Percentiles rank a stretch among this genome's conserved stretches.
Conservation (phyloP, 768 basidiomycete genomes). For the Tricholoma hemisulphureum region DNA sequence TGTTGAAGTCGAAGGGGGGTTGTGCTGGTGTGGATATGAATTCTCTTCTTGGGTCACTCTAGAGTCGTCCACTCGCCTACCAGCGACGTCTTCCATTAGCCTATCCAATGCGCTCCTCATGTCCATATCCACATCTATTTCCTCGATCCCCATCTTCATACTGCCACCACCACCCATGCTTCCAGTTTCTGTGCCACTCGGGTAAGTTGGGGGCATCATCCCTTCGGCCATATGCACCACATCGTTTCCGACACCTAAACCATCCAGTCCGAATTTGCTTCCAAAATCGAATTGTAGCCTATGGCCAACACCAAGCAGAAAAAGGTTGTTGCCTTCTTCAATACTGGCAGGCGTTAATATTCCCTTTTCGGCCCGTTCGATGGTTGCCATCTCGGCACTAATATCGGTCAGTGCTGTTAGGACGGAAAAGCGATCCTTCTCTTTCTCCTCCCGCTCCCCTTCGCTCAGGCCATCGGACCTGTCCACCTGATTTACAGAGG, state of each 20-base stretch:
- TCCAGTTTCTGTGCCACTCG: slow-evolving; percentile 10
- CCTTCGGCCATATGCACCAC: slow-evolving; percentile 6
- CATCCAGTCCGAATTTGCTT: slow-evolving; percentile 44
- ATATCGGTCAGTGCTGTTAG: slow-evolving; percentile 41
- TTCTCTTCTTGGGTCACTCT: slow-evolving; percentile 43
- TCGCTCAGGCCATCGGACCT: slow-evolving; percentile 3
- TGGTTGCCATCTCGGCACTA: slow-evolving; percentile 50
- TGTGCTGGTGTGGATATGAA: slow-evolving; percentile 31
- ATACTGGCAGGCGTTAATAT: slow-evolving; percentile 21
- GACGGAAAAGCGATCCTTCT: slow-evolving; percentile 38
- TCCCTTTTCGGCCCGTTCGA: slow-evolving; percentile 47
- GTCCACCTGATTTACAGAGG: neutral
- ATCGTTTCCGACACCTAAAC: slow-evolving; percentile 30
- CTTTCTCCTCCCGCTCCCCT: slow-evolving; percentile 27
- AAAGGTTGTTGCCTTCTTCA: slow-evolving; percentile 32
- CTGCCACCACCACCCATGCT: slow-evolving; percentile 28
- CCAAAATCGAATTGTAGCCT: slow-evolving; percentile 47
- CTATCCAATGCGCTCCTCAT: slow-evolving; percentile 73
- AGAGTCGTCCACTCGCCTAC: slow-evolving; percentile 40
- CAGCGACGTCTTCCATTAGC: slow-evolving; percentile 68
- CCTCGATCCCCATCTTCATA: slow-evolving; percentile 42
- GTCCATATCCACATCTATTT: slow-evolving; percentile 61
- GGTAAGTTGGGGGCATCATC: neutral
- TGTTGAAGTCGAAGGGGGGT: slow-evolving; percentile 19
- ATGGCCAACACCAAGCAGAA: slow-evolving; percentile 23